Conservation (phyloP, 768 basidiomycete species). For the Lepiota venenata region DNA sequence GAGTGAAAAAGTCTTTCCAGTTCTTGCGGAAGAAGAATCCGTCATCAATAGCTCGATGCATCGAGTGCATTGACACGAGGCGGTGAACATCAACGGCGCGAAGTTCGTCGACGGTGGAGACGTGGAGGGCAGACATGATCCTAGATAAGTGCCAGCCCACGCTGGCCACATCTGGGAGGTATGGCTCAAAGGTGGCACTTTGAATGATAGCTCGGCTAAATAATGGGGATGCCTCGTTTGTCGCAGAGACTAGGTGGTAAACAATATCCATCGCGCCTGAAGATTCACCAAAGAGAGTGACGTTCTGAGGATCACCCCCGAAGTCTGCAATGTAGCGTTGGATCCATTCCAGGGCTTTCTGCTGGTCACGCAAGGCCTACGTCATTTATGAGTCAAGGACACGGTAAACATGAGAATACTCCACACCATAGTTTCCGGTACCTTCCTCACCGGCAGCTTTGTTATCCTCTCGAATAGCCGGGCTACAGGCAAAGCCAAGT, state of each 20-base stretch:
- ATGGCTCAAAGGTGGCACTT: conserved; percentile 61
- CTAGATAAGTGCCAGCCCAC: conserved; percentile 70
- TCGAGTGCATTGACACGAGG: conserved; percentile 49
- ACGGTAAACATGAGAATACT: not conserved
- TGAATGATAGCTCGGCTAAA: conserved; percentile 79
- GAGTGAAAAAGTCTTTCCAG: conserved; percentile 48
- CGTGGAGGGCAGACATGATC: conserved; percentile 51
- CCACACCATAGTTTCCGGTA: conserved; percentile 73
- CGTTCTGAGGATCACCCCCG: conserved; percentile 63
- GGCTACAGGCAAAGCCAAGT: conserved; percentile 72
- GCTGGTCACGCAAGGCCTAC: conserved; percentile 63
- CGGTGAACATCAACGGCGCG: conserved; percentile 55
- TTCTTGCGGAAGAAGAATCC: conserved; percentile 62
- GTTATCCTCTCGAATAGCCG: conserved; percentile 67
- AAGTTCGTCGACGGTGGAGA: conserved; percentile 58
- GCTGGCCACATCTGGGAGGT: conserved; percentile 52
- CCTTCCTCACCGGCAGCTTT: conserved; percentile 60
- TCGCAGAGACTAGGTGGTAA: conserved; percentile 58
- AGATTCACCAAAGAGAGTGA: conserved; percentile 49
- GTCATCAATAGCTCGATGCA: conserved; percentile 61
- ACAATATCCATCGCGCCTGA: conserved; percentile 58
- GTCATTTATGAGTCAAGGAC: conserved; percentile 11
- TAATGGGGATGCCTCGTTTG: conserved; percentile 55
- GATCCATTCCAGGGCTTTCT: conserved; percentile 61
- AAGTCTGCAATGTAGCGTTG: conserved; percentile 57